Percentiles rank a stretch among this genome's conserved stretches.
These are phyloP conservation scores for Combretum micranthum DNA, from an alignment of 345 rosid species.

Conservation along the genomic window DNA sequence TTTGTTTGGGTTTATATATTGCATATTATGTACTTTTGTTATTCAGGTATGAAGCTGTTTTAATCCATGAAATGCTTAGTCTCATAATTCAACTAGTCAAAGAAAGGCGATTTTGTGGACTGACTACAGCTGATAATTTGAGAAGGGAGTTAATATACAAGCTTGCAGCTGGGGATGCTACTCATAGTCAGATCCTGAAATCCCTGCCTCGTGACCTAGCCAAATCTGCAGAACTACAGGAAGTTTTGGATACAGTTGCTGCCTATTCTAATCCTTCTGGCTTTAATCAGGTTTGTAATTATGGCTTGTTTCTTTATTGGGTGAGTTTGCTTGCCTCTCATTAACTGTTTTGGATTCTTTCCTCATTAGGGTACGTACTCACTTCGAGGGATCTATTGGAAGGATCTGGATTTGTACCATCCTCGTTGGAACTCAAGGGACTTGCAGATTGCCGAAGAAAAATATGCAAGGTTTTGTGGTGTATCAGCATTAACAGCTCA, in stretches of 20 bases:
- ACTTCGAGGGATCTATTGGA: constrained; percentile 66
- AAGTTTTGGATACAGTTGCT: constrained; percentile 68
- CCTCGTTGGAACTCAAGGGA: constrained; percentile 89
- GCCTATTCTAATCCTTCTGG: constrained; percentile 75
- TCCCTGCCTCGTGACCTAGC: constrained; percentile 81
- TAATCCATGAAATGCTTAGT: constrained; percentile 82
- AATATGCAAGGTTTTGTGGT: constrained; percentile 65
- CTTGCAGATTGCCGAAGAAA: constrained; percentile 93
- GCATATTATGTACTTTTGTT: constrained; percentile 2
- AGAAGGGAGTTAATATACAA: constrained; percentile 80
- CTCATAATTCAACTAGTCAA: constrained; percentile 78
- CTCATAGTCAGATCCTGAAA: constrained; percentile 85
- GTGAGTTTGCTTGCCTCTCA: constrained; percentile 7
- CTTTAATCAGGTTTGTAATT: constrained; percentile 70
- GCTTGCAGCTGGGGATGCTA: constrained; percentile 85
- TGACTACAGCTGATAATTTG: constrained; percentile 60
- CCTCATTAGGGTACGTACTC: constrained; percentile 74
- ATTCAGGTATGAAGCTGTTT: constrained; percentile 79
- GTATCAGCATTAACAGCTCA: constrained; percentile 70
- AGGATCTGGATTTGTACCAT: constrained; percentile 89
- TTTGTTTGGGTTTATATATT: too few species aligned
- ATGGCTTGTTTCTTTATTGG: constrained; percentile 12
- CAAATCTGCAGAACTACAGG: constrained; percentile 68
- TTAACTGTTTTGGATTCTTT: constrained; percentile 8
- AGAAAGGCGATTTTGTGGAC: constrained; percentile 90